Percentiles rank a stretch among this genome's conserved stretches.
These are phyloP conservation scores for Pouteria campechiana DNA, from an alignment of 179 eudicot species.

Conservation along the genomic window DNA sequence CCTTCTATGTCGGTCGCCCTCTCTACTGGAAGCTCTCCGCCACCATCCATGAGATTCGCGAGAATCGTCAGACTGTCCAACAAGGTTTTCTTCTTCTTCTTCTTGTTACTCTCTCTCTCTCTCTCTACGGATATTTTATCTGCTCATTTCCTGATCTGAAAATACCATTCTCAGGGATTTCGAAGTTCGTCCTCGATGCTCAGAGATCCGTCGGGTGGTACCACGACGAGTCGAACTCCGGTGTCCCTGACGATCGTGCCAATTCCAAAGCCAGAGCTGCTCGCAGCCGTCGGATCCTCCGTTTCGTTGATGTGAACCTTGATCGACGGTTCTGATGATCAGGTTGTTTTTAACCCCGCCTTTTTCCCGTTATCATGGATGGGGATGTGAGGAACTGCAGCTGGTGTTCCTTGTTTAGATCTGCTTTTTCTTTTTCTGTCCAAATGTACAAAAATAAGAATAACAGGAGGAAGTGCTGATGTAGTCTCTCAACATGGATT, in stretches of 20 bases:
- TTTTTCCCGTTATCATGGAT: too few species aligned
- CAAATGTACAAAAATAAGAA: too few species aligned
- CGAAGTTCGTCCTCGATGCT: constrained; percentile 32
- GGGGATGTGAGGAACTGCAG: too few species aligned
- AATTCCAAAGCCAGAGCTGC: too few species aligned
- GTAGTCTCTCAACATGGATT: too few species aligned
- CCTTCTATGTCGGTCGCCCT: constrained; percentile 40
- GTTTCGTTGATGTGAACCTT: too few species aligned
- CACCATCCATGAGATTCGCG: constrained; percentile 42
- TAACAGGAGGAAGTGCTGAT: too few species aligned
- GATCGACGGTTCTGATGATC: too few species aligned
- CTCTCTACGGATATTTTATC: background rate
- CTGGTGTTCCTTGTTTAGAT: too few species aligned
- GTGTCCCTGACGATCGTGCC: background rate
- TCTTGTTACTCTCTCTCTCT: background rate
- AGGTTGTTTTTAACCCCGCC: too few species aligned
- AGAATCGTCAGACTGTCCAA: constrained; percentile 36
- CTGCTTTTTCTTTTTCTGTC: too few species aligned
- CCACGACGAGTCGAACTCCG: constrained; percentile 24
- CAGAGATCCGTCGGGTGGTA: constrained; percentile 38
- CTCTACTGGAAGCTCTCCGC: constrained; percentile 59
- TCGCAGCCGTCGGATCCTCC: too few species aligned
- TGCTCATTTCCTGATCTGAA: background rate
- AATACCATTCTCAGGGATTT: constrained; percentile 29
- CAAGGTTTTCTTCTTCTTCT: constrained; percentile 15